Base-by-base conservation (phyloP, 73 alveolate genomes). In the Paramecium caudatum region DNA sequence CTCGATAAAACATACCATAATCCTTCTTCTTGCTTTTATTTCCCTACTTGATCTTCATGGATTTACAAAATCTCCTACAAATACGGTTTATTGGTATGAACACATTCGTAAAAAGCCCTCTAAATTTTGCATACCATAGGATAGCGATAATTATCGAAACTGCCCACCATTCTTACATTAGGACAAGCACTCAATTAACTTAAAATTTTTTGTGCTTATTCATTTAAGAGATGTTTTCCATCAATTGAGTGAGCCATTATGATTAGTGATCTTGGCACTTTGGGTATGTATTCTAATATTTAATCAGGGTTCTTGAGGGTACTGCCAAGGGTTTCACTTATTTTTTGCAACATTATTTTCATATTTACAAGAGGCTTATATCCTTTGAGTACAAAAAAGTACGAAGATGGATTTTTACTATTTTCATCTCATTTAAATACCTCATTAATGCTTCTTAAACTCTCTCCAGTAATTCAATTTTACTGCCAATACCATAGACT, bases 401-500 rank as follows among this genome's bases (percentile, higher is more conserved):
- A 65, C 3, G 49, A 33, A 10, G 32, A 33, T 65, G 83, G 83
- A 33, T 33, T 33, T 10, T 23, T 33, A 15, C 83, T 65, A 65
- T 3, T 41, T 0, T 41, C 15, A 74, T 74, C 25, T 7, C 36
- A 19, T 15, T 4, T 21, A 8, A 2, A 27, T 21, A 74, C 88
- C 39, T 47, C 43, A 43, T 43, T 43, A 74, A 27, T 41, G 36
- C 46, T 74, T 16, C 21, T 47, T 21, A 15, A 2, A 27, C 47
- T 6, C 43, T 21, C 30, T 74, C 88, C 2, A 74, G 46, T 41
- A 74, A 74, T 74, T 74, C 62, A 27, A 41, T 41, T 4, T 74
- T 74, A 21, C 88, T 74, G 12, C 88, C 88, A 74, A 27, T 27
- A 12, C 69, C 88, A 74, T 74, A 74, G 1, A 74, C 46, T 41